Base-by-base conservation (phyloP, 2,329 filamentous ascomycete genomes). In the Eutypella sp. region DNA sequence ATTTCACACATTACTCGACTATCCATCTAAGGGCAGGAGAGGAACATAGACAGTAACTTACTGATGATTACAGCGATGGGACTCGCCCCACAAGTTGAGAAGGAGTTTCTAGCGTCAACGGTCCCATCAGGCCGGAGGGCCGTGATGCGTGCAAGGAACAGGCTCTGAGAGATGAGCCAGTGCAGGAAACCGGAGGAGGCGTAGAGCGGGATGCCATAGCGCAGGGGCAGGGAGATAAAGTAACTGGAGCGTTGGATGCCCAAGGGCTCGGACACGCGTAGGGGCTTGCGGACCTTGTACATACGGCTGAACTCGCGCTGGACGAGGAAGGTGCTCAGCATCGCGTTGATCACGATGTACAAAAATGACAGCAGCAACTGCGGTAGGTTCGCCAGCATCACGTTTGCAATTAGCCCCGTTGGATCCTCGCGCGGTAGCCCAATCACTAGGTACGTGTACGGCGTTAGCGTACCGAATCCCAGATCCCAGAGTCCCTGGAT, bases 91-190 rank as follows among this genome's bases (percentile, higher is more conserved):
- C 56, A 57, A 0, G 58, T 61, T 2, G 62, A 63, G 29, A 65
- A 65, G 0, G 62, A 62, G 39, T 64, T 52, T 2, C 6, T 36
- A 3, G 40, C 29, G 39, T 64, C 57, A 2, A 52, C 37, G 2
- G 11, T n/a, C 0, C 58, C 61, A 9, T 55, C 46, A 2, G 57
- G 53, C 3, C 38, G 8, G 29, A 65, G 8, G 2, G 59, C 61
- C 2, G 57, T 58, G 18, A 71, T 65, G 3, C 66, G 58, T 0
- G 67, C 67, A 0, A 74, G 50, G 54, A 74, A 76, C 1, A 75
- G 47, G 37, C 65, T 67, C 47, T 74, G 70, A 0, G 73, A 77
- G 3, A 73, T 60, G 5, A 76, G 58, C 73, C 72, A 78, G 51
- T 77, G 73, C 44, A 76, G 56, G 1, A 71, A 4, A 1, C 57